Evolutionary conservation across 148 eudicot genomes (phyloP).

Genomic region (Persicaria maculosa): DNA sequence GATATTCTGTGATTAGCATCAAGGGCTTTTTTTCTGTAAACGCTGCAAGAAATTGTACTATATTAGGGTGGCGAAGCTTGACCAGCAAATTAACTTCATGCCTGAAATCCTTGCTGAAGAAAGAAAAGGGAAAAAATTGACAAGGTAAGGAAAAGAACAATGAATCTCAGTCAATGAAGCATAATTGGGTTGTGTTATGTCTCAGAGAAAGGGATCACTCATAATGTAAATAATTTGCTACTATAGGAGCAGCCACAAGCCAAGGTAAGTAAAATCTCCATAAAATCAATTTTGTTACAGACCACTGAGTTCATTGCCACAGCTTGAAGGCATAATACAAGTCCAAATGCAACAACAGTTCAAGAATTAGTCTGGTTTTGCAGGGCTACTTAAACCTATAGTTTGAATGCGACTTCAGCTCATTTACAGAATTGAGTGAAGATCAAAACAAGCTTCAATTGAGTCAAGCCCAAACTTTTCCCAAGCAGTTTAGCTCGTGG

Average conservation of each 20-base stretch:
- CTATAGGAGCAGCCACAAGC: neutral
- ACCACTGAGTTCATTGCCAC: too few relatives aligned
- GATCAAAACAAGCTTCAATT: neutral
- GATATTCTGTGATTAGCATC: conserved; percentile 86
- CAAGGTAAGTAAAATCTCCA: neutral
- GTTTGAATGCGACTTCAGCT: neutral
- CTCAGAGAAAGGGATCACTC: neutral
- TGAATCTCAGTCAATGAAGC: neutral
- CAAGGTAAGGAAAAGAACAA: neutral
- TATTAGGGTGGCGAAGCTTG: conserved; percentile 98
- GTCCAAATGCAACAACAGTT: too few relatives aligned
- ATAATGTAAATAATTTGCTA: neutral
- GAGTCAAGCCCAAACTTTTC: neutral
- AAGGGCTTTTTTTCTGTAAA: conserved; percentile 89
- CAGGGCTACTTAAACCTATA: neutral
- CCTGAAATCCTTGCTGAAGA: conserved; percentile 90
- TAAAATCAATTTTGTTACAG: too few relatives aligned
- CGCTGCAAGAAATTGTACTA: conserved; percentile 99
- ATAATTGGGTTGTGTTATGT: neutral
- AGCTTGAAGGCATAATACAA: too few relatives aligned
- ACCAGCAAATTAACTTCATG: conserved; percentile 94
- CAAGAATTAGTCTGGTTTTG: too few relatives aligned
- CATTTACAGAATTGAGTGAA: neutral
- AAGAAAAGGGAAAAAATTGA: neutral
- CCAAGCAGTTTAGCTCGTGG: neutral